A percentile compares a stretch with the other conserved stretches of the same genome.
These are phyloP conservation scores for Tetrahymena thermophila DNA, from an alignment of 73 alveolate species.

Conservation along the genomic window DNA sequence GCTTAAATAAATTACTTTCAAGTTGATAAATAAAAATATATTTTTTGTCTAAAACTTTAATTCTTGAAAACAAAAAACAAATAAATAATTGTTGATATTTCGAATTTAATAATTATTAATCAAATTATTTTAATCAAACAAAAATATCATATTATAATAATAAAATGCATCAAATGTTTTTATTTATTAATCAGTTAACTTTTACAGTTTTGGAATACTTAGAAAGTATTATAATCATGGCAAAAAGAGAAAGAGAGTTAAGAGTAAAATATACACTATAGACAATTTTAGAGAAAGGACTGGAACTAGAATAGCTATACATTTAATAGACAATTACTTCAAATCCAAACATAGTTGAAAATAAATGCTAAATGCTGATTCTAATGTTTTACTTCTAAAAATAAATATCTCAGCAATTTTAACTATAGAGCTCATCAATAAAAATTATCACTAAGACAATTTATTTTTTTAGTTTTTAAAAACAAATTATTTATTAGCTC, in stretches of 20 bases:
- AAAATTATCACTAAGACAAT: neutral
- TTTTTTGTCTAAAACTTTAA: too few relatives aligned
- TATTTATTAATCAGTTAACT: too few relatives aligned
- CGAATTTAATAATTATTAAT: too few relatives aligned
- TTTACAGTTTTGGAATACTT: neutral
- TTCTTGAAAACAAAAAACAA: too few relatives aligned
- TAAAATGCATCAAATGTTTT: neutral
- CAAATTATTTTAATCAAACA: too few relatives aligned
- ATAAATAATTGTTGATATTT: too few relatives aligned
- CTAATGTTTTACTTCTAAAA: neutral
- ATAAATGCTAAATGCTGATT: neutral
- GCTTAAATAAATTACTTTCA: too few relatives aligned
- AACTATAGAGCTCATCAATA: neutral
- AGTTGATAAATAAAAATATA: too few relatives aligned
- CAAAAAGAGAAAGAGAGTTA: neutral
- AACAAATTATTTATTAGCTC: neutral
- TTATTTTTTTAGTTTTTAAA: neutral
- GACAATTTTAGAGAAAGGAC: neutral
- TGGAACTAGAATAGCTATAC: neutral
- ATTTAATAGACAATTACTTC: neutral
- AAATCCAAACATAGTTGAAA: neutral
- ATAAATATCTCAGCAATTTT: neutral
- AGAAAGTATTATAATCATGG: neutral
- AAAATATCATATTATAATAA: too few relatives aligned
- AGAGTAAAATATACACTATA: neutral